phyloP scores from a whole-genome alignment of 495 filamentous ascomycete species.

The Neurospora sp. region DNA sequence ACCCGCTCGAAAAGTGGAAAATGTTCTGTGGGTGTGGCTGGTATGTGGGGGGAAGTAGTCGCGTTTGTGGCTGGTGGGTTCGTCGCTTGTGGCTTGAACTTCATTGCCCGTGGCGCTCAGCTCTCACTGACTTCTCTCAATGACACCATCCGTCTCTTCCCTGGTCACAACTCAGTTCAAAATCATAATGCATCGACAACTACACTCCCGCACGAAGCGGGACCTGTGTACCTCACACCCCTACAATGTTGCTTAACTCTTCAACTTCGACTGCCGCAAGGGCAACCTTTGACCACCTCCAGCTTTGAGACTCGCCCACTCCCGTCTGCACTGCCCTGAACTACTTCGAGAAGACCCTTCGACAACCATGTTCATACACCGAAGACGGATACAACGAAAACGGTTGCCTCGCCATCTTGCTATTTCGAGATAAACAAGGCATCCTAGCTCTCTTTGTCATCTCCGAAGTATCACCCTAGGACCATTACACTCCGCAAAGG shows the following conservation, averaged over 20 bases:
- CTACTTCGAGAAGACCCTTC: not conserved
- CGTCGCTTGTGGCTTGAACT: not conserved
- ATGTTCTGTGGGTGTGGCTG: constrained; percentile 15
- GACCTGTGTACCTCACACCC: not conserved
- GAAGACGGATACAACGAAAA: not conserved
- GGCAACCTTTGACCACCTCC: not conserved
- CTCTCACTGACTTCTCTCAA: not conserved
- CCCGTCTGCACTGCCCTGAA: not conserved
- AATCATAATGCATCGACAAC: not conserved
- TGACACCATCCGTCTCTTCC: not conserved
- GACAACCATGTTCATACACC: not conserved
- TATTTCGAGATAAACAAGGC: not conserved
- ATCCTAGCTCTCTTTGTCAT: not conserved
- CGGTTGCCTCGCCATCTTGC: not conserved
- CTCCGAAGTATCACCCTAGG: not conserved
- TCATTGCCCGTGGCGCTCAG: too few relatives aligned
- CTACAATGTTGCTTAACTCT: not conserved
- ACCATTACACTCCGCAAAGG: not conserved
- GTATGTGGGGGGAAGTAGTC: not conserved
- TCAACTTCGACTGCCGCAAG: not conserved
- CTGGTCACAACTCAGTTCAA: not conserved
- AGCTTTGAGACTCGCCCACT: not conserved
- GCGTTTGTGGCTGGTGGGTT: not conserved
- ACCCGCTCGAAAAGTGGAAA: constrained; percentile 1
- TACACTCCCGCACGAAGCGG: not conserved